Evolutionary conservation across 805 yeast genomes (phyloP), one percentile per base, ranked within the genome.

Genomic region (Pichia cabralensis): DNA sequence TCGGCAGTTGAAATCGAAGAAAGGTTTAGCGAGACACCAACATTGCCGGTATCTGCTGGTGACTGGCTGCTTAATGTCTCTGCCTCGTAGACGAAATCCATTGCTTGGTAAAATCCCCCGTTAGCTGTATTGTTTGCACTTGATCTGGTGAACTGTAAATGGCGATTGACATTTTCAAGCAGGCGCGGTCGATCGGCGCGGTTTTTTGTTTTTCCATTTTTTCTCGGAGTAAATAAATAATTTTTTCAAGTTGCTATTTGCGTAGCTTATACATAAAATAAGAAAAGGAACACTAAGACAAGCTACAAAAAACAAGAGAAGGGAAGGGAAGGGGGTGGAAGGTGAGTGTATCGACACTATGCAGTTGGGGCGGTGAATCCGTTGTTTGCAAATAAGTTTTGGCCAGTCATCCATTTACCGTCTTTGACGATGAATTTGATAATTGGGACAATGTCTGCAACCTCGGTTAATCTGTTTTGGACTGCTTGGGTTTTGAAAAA

Each of bases 321-420:
- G 4, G 18, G 12, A 16, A 23, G 4, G n/a, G 3, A 26, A 24
- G 4, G 19, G 7, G 12, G 22, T 13, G 11, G 14, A 5, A 19
- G n/a, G 15, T 8, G 17, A 18, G 14, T 20, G 5, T 11, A 24
- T 15, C 5, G 26, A 14, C 14, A 2, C 29, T n/a, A 38, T 22
- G 38, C 38, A 13, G 39, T 14, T 27, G 69, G 78, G 31, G 82
- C 79, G 39, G 80, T 73, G 55, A 74, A 74, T 6, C 81, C 82
- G 43, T 80, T 80, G 31, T 67, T 64, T 33, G 77, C 76, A 44
- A 62, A 76, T 35, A 76, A 59, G 43, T 80, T 76, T 56, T 77
- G 85, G 33, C 84, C 84, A 31, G 74, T 74, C 51, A 76, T 68
- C 82, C 83, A 77, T 47, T 63, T 64, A 39, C 83, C 83, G 42